Conservation (phyloP, 306 rosid genomes). For the Vachellia collinsii region DNA sequence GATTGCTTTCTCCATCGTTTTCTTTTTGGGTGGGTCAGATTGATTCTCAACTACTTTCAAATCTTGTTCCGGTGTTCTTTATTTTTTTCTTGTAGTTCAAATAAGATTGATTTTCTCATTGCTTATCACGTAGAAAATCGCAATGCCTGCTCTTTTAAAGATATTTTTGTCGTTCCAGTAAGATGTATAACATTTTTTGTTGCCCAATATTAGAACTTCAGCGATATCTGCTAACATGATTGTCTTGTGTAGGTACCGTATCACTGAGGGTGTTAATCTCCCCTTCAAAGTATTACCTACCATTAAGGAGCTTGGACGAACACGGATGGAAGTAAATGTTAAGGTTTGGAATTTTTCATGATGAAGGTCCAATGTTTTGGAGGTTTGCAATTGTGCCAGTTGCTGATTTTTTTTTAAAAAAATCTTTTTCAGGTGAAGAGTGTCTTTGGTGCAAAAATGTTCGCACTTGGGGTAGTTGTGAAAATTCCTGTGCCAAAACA, state of each 20-base stretch:
- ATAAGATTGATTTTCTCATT: neutral
- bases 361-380: slow-evolving; percentile 18
- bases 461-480: slow-evolving; percentile 91
- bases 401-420: neutral
- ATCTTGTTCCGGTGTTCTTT: neutral
- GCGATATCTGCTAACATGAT: slow-evolving; percentile 7
- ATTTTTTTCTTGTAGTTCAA: neutral
- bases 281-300: slow-evolving; percentile 91
- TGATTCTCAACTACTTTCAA: slow-evolving; percentile 6
- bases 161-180: neutral
- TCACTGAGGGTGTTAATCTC: slow-evolving; percentile 93
- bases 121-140: slow-evolving; percentile 1
- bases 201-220: neutral
- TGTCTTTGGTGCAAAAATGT: slow-evolving; percentile 84
- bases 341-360: slow-evolving; percentile 56
- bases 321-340: slow-evolving; percentile 90
- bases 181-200: neutral
- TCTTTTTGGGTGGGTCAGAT: neutral
- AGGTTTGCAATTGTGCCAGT: neutral
- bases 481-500: slow-evolving; percentile 93
- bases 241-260: slow-evolving; percentile 68
- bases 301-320: slow-evolving; percentile 86
- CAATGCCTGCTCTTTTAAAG: neutral
- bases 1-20: neutral
- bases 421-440: slow-evolving; percentile 77